phyloP scores from a whole-genome alignment of 139 green algal genomes.

The Coelastrella sp. region DNA sequence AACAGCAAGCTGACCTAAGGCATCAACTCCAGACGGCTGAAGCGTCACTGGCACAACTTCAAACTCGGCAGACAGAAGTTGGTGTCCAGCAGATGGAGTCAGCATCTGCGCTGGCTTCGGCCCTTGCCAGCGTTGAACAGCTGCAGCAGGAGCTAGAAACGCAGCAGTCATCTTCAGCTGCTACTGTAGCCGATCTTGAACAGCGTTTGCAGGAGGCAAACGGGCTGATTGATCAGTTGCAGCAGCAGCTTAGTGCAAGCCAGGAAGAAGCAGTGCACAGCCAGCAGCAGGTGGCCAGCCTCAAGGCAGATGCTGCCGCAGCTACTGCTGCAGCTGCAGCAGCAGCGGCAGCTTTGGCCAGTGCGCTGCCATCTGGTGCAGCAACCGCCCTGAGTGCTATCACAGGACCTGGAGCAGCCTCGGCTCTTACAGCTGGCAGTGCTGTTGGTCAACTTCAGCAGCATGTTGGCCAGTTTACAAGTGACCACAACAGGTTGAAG shows the following conservation, averaged over 20 bases:
- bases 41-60: not conserved
- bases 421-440: not conserved
- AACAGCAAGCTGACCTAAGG: not conserved
- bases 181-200: not conserved
- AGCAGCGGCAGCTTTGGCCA: not conserved
- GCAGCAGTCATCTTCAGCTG: not conserved
- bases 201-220: not conserved
- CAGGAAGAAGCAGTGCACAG: not conserved
- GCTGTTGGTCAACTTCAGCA: not conserved
- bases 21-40: not conserved
- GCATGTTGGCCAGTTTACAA: slow-evolving; percentile 1
- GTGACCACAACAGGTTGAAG: not conserved
- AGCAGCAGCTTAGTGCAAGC: not conserved
- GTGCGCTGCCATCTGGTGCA: not conserved
- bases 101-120: not conserved
- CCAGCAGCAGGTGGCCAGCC: not conserved
- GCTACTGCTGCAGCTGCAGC: not conserved
- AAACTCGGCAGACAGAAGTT: not conserved
- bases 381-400: not conserved
- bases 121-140: not conserved
- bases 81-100: not conserved
- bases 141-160: slow-evolving; percentile 6
- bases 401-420: not conserved
- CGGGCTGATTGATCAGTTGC: not conserved
- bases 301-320: not conserved